Percentiles rank a stretch among this genome's conserved stretches.
Evolutionary conservation across 2,329 filamentous ascomycete genomes (phyloP).

Genomic region (Chrysoporthe puriensis): DNA sequence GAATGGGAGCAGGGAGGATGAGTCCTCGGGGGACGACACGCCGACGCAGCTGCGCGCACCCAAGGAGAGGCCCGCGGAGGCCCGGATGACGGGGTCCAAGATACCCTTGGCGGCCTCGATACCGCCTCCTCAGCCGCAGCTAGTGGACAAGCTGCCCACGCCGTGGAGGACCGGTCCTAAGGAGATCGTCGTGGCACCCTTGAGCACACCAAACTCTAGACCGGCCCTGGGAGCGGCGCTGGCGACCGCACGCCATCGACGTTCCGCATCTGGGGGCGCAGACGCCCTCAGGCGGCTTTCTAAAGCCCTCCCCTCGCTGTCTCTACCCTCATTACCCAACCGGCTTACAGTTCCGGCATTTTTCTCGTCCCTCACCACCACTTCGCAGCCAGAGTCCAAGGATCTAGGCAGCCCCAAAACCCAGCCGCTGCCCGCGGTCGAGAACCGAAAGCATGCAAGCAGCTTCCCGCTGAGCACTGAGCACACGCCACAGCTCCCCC

Average conservation of each 20-base stretch:
- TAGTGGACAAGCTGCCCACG: conserved; percentile 33
- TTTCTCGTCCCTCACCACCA: conserved; percentile 39
- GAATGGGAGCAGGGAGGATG: conserved; percentile 16
- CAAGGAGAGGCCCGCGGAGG: neutral
- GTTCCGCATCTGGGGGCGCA: conserved; percentile 59
- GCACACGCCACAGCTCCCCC: conserved; percentile 21
- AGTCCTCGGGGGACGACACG: conserved; percentile 24
- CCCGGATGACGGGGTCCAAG: neutral
- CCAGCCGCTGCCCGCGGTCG: too few relatives aligned
- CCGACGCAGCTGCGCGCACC: conserved; percentile 1
- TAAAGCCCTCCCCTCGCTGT: conserved; percentile 60
- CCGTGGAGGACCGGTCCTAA: conserved; percentile 50
- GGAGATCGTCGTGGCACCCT: conserved; percentile 37
- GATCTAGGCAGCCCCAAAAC: conserved; percentile 28
- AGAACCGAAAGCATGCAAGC: conserved; percentile 28
- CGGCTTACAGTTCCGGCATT: conserved; percentile 44
- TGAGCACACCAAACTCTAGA: conserved; percentile 34
- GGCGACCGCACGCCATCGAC: conserved; percentile 48
- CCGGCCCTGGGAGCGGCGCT: conserved; percentile 52
- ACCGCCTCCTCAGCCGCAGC: conserved; percentile 27
- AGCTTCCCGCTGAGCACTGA: conserved; percentile 15
- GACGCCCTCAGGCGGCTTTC: conserved; percentile 62
- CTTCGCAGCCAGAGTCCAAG: conserved; percentile 35
- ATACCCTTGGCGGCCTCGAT: conserved; percentile 13
- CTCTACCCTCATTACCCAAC: conserved; percentile 46